Percentiles rank a stretch among this genome's conserved stretches.
phyloP scores from a whole-genome alignment of 495 filamentous ascomycete genomes.

The Daldinia caldariorum region DNA sequence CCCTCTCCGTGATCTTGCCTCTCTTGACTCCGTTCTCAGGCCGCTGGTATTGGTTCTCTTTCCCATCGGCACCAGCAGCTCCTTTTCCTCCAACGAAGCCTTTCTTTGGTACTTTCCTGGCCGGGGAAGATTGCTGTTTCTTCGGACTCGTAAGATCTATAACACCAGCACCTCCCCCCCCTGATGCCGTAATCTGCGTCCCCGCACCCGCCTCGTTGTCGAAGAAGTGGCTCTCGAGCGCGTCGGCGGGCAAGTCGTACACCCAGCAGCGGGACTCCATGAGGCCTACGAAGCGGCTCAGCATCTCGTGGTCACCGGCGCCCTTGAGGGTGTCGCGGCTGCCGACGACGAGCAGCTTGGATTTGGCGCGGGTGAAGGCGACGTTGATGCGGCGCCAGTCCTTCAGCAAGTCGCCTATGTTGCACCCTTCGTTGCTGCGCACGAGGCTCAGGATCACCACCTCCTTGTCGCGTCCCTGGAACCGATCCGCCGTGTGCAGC shows the following conservation, averaged over 20 bases:
- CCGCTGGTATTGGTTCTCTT: conserved; percentile 46
- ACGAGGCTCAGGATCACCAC: conserved; percentile 87
- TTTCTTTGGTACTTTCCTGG: conserved; percentile 38
- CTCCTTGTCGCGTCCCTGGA: conserved; percentile 95
- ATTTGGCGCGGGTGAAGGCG: conserved; percentile 89
- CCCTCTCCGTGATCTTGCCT: conserved; percentile 52
- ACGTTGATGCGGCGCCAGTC: conserved; percentile 97
- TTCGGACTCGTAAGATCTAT: background rate
- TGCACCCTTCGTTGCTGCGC: conserved; percentile 79
- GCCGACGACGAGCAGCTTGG: conserved; percentile 88
- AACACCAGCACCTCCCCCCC: background rate
- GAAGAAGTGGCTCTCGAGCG: conserved; percentile 74
- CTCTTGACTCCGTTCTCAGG: conserved; percentile 36
- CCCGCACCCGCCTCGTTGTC: conserved; percentile 55
- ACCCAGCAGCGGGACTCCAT: conserved; percentile 80
- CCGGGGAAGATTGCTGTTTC: conserved; percentile 11
- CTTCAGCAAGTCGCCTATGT: conserved; percentile 86
- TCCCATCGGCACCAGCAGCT: conserved; percentile 19
- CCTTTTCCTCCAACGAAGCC: conserved; percentile 5
- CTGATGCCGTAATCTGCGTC: conserved; percentile 52
- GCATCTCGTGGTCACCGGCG: conserved; percentile 73
- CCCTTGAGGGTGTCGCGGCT: conserved; percentile 76
- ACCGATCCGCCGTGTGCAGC: conserved; percentile 95
- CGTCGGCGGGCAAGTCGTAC: conserved; percentile 70
- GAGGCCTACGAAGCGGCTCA: conserved; percentile 76